Evolutionary conservation across 768 basidiomycete genomes (phyloP), one percentile per base, ranked within the genome.

Genomic region (Nidularia sp.): DNA sequence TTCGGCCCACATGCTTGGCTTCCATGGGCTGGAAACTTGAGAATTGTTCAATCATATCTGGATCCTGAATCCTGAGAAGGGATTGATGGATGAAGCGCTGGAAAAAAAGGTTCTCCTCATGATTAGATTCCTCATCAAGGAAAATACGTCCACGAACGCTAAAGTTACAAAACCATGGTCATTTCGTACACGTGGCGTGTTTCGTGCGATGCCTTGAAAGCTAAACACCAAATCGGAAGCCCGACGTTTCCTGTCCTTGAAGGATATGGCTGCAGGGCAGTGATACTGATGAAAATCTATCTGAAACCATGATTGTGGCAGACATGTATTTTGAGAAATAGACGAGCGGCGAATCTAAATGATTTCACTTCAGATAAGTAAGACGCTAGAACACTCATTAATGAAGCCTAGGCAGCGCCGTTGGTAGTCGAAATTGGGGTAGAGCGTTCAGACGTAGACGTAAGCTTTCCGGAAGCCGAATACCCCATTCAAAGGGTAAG

Each of bases 1-100:
- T 31, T 49, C 48, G 48, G 48, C 34, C 48, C 48, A 49, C 34
- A 35, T 49, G 34, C 12, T 36, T 29, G 35, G 47, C 47, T 48
- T 48, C 47, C 9, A 13, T 10, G 32, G 31, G 22, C 32, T 32
- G 32, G 48, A n/a, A 35, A 48, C 47, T 48, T 48, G 47, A 22
- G 48, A 49, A 39, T 35, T n/a, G n/a, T 9, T 36, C 13, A 39
- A 49, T 12, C 15, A 13, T 41, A 34, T 39, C 12, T 31, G 47
- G 33, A 12, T 22, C 44, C n/a, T 8, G n/a, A 39, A 9, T 39
- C 36, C 36, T 45, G 44, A 2, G 44, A 39, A 39, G 36, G 36
- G 15, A 45, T 25, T 18, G 18, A 18, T 18, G 18, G 22, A 45
- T 25, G 44, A 2, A 13, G 15, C 18, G 44, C 44, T 45, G 22